phyloP scores from a whole-genome alignment of 1,284 basidiomycete species.

The Bondarzewia mesenterica region DNA sequence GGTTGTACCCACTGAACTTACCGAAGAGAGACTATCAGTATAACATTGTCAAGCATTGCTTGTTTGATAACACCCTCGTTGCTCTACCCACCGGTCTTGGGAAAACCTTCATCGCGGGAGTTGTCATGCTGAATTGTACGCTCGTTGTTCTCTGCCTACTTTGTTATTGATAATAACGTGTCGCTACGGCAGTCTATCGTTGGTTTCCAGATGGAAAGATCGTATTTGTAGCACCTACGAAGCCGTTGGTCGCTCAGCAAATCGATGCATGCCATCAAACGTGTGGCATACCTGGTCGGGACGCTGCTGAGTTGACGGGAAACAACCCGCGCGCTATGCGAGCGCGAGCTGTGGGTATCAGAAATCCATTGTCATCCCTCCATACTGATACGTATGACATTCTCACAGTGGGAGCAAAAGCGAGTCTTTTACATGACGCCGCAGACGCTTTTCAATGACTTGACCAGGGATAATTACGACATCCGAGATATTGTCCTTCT shows the following conservation, averaged over 20 bases:
- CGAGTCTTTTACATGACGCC: slow-evolving; percentile 98
- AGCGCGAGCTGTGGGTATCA: slow-evolving; percentile 49
- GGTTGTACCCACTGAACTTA: slow-evolving; percentile 90
- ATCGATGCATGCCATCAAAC: slow-evolving; percentile 89
- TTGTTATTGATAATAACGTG: neutral
- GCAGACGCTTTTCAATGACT: slow-evolving; percentile 90
- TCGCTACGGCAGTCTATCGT: slow-evolving; percentile 63
- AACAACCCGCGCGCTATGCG: slow-evolving; percentile 44
- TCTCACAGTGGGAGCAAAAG: slow-evolving; percentile 69
- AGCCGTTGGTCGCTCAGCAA: slow-evolving; percentile 93
- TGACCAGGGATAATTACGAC: slow-evolving; percentile 70
- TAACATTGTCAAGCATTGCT: slow-evolving; percentile 82
- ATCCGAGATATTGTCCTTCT: slow-evolving; percentile 73
- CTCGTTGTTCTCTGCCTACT: too few species aligned
- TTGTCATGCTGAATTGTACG: slow-evolving; percentile 91
- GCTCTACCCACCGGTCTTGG: slow-evolving; percentile 94
- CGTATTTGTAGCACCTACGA: slow-evolving; percentile 93
- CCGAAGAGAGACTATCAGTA: slow-evolving; percentile 92
- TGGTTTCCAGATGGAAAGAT: slow-evolving; percentile 95
- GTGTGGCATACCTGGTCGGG: slow-evolving; percentile 87
- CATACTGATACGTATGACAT: too few species aligned
- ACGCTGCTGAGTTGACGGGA: slow-evolving; percentile 87
- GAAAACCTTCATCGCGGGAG: slow-evolving; percentile 97
- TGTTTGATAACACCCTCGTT: slow-evolving; percentile 93
- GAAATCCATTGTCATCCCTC: too few species aligned